Percentiles rank a stretch among this genome's conserved stretches.
Conservation (phyloP, 345 rosid species). For the Aethionema arabicum region DNA sequence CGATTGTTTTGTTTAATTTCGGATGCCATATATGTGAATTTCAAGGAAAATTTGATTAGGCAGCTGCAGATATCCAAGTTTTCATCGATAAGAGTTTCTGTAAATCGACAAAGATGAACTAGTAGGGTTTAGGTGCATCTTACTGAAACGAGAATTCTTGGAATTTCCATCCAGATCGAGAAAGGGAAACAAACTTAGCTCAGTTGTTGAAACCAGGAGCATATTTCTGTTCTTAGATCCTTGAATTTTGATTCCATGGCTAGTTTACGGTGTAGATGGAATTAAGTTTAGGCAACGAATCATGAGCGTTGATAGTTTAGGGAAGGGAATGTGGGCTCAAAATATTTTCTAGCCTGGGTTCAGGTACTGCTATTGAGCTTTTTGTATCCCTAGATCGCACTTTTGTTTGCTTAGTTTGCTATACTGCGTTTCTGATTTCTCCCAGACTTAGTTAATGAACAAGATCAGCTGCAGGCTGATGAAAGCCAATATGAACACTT, state of each 20-base stretch:
- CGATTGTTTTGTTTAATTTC: too few species aligned
- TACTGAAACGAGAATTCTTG: background rate
- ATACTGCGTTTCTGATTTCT: background rate
- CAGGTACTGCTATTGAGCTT: slow-evolving; percentile 1
- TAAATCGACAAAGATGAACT: too few species aligned
- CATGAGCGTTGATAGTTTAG: background rate
- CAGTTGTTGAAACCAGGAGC: background rate
- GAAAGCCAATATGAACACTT: background rate
- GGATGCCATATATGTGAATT: too few species aligned
- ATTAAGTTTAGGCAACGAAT: too few species aligned
- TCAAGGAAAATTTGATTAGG: too few species aligned
- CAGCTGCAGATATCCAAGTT: too few species aligned
- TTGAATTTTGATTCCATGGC: background rate
- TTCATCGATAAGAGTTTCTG: too few species aligned
- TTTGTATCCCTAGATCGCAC: background rate
- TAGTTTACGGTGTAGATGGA: background rate
- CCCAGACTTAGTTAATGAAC: background rate
- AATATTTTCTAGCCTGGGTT: background rate
- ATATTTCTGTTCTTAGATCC: background rate
- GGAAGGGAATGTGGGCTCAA: background rate
- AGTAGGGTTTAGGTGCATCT: too few species aligned
- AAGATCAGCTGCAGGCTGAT: background rate
- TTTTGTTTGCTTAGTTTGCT: background rate
- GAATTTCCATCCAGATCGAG: background rate
- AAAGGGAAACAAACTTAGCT: too few species aligned